Base-by-base conservation (phyloP, 768 basidiomycete species). In the Boletus sp. region DNA sequence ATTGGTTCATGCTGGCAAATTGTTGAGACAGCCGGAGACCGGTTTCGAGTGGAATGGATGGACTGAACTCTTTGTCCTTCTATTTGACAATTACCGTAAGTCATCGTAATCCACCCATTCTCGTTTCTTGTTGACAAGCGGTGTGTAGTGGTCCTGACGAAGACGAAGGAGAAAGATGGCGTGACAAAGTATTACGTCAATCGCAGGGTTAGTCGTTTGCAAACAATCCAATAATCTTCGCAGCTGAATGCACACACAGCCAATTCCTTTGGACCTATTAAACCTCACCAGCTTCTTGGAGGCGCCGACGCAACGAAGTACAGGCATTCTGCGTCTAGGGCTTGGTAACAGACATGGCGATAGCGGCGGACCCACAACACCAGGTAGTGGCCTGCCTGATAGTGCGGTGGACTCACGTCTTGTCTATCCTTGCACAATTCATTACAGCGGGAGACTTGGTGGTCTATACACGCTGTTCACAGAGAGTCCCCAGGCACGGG, bases 71-170 rank as follows among this genome's bases (percentile, higher is more conserved):
- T 89, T 87, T 57, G 88, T 96, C 8, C 77, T 98, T 50, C 75
- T 99, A 3, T 97, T 99, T 62, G 97, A 99, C 70, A 93, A 98
- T 64, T 99, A 98, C 63, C 71, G 93, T 93, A 55, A 70, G 90
- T 73, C 14, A 27, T 14, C 15, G n/a, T 35, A 10, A 32, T 27
- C 25, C 27, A 0, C 23, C 7, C 15, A 0, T 15, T 21, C 11
- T 15, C 10, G 13, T 29, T n/a, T 44, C n/a, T 23, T 41, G 19
- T 41, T 74, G 35, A 68, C 29, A 21, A 17, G 32, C 23, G 17
- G 14, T 45, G 23, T 60, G 7, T 64, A 94, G 93, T 95, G 70
- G 90, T 95, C 33, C 82, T 93, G 81, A 93, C 92, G 13, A 95
- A 95, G 67, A 74, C 84, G 2, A 88, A 88, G 61, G 87, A 90